phyloP scores from a whole-genome alignment of 2,329 filamentous ascomycete species.

The Colletotrichum gigasporum region DNA sequence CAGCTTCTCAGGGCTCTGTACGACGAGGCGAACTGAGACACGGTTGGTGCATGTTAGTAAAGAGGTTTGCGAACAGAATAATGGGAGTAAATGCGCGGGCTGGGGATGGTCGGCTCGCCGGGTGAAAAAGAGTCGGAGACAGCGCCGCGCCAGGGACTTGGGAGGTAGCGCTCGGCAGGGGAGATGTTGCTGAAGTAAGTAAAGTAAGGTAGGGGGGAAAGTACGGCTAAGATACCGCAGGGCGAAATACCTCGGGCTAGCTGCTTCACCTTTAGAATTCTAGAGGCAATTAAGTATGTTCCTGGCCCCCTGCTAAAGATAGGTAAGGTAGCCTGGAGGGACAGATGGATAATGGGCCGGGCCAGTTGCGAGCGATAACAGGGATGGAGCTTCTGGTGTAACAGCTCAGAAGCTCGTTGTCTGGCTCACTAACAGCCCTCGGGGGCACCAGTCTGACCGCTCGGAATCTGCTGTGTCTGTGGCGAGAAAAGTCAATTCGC shows the following conservation, averaged over 20 bases:
- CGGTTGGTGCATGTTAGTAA: constrained; percentile 18
- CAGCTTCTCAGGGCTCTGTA: background rate
- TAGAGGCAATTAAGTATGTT: background rate
- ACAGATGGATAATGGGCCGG: constrained; percentile 6
- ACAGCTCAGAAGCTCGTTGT: background rate
- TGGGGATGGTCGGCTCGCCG: constrained; percentile 5
- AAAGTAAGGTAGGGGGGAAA: background rate
- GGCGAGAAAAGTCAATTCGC: background rate
- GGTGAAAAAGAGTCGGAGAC: constrained; percentile 14
- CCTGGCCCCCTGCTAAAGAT: constrained; percentile 5
- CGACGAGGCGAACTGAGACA: constrained; percentile 8
- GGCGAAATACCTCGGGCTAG: background rate
- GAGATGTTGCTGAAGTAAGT: constrained; percentile 8
- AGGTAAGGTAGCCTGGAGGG: background rate
- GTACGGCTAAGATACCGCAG: constrained; percentile 9
- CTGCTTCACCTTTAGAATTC: background rate
- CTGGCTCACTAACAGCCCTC: background rate
- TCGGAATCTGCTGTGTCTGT: background rate
- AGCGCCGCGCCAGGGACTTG: constrained; percentile 18
- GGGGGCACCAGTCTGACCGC: background rate
- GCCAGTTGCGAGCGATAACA: constrained; percentile 21
- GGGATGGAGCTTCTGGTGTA: constrained; percentile 24
- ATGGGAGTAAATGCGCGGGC: constrained; percentile 23
- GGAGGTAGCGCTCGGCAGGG: background rate
- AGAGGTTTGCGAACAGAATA: background rate